Evolutionary conservation across 106 monocot species (phyloP), one percentile per base, ranked within the genome.

Genomic region (Alisma plantagoaquatica): DNA sequence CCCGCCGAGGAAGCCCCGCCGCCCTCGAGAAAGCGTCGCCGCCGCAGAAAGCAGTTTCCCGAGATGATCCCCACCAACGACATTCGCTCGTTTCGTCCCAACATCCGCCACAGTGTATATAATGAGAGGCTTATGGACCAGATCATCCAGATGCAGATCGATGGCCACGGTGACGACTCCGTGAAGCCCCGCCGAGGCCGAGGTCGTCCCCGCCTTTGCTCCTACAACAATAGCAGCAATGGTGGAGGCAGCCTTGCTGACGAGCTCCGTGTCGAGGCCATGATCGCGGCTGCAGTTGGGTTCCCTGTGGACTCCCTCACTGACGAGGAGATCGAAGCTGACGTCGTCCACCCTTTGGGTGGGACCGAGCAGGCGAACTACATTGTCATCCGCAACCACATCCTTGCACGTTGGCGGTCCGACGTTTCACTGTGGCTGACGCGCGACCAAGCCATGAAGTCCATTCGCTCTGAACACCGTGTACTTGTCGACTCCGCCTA

Each of bases 301-400:
- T 99, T 99, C 67, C 85, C 98, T 7, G 41, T 63, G 4, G 98
- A 99, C 51, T 86, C 90, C 43, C 98, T 99, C 49, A 75, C 82
- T 23, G 98, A 99, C 66, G 98, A 99, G 53, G 98, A 99, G 77
- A 79, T 99, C 61, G 78, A 68, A 21, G 54, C 73, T 52, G 51
- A 67, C 59, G 89, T 85, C 23, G 50, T 96, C 41, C 73, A 55
- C 15, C 12, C 51, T 30, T 17, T 99, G 17, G 77, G 78, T 42
- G 74, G 78, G 27, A 44, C 62, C 25, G 54, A 60, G 19, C 90
- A 99, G 60, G 31, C 82, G 46, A 90, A 82, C 61, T 99, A 99
- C 68, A 82, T 90, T 26, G 70, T 82, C 38, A 67, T 99, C 45
- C 70, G 98, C 45, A 99, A 99, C 70, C 98, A 90, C 79, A 74